These are phyloP conservation scores for Ogataea salicorniae DNA, from an alignment of 805 yeast genomes.

Conservation along the genomic window DNA sequence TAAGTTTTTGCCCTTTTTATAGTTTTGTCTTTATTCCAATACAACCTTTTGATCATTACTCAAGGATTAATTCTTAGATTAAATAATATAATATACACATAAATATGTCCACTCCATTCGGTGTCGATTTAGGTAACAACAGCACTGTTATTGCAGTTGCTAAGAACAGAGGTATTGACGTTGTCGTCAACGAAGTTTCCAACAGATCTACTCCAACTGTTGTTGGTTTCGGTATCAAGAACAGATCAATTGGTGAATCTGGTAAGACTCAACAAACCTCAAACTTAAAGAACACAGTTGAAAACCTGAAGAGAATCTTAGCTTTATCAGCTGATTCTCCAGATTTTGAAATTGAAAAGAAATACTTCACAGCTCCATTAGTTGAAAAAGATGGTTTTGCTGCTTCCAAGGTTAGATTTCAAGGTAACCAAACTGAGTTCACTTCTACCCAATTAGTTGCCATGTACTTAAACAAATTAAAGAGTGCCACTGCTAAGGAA, in stretches of 20 bases:
- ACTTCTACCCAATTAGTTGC: conserved; percentile 88
- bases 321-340: conserved; percentile 75
- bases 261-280: conserved; percentile 97
- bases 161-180: conserved; percentile 96
- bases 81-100: background rate
- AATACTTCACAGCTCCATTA: conserved; percentile 68
- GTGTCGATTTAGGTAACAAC: conserved; percentile 96
- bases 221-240: conserved; percentile 87
- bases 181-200: conserved; percentile 96
- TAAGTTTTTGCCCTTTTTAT: too few relatives aligned
- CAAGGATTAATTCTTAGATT: background rate
- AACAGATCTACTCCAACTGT: conserved; percentile 89
- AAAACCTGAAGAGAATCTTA: conserved; percentile 86
- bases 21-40: background rate
- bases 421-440: conserved; percentile 73
- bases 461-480: conserved; percentile 90
- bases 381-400: conserved; percentile 68
- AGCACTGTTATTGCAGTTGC: conserved; percentile 95
- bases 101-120: conserved; percentile 86
- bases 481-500: conserved; percentile 73
- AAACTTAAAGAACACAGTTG: conserved; percentile 93
- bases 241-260: conserved; percentile 89
- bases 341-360: conserved; percentile 68
- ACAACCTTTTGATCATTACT: background rate
- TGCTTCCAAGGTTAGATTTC: conserved; percentile 81